Base-by-base conservation (phyloP, 176 grass and related monocot species). In the Eragrostis nindensis region DNA sequence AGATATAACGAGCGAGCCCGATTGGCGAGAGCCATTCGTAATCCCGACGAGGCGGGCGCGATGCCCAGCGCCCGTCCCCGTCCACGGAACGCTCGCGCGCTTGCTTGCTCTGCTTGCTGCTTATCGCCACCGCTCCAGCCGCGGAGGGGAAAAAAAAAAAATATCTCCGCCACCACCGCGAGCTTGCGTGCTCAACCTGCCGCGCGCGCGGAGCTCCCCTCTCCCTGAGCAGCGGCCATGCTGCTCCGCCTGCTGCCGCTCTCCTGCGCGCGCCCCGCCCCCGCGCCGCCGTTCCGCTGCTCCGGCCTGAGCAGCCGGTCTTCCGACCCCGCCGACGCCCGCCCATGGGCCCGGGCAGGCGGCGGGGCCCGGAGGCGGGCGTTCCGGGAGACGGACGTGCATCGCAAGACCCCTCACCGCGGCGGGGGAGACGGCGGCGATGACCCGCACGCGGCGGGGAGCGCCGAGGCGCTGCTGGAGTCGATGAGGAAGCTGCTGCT, bases 181-280 rank as follows among this genome's bases (percentile, higher is more conserved):
- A 4, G 48, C 70, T 19, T 21, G 56, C 22, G 56, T 60, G 56
- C 56, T 22, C 56, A 22, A 22, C 56, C 10, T 26, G 56, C 56
- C 54, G 5, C 44, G 73, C 39, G 36, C 25, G 56, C n/a, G n/a
- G n/a, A n/a, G n/a, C n/a, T n/a, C n/a, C 41, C 1, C 12, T 54
- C 7, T 49, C 66, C 14, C 56, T 53, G 47, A 56, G 19, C 43
- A 11, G 81, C 53, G 39, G 76, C 62, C 62, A 89, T 89, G 87
- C 87, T 85, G 36, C 82, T 85, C 54, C 75, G 38, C 87, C 76
- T 84, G 62, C 82, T 89, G 11, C 87, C 82, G 71, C 82, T 89
- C 77, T 76, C 82, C 87, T 30, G 66, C 76, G 45, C 76, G 52
- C 72, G 60, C 50, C 42, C 57, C 30, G 19, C 16, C 71, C 27